phyloP scores from a whole-genome alignment of 225 moss, liverwort and hornwort species.

The Climacium dendroides region DNA sequence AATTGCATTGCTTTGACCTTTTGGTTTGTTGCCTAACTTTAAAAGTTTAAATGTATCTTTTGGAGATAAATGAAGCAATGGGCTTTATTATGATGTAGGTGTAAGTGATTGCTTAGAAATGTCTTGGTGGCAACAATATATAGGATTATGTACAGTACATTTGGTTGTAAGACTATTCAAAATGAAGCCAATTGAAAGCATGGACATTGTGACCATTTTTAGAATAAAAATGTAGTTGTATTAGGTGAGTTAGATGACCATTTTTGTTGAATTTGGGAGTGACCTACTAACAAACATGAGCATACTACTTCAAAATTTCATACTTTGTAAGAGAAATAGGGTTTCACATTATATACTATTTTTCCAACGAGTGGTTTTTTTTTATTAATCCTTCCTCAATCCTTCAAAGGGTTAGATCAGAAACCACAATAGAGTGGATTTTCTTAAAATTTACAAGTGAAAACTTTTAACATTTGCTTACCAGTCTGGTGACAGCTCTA shows the following conservation, averaged over 20 bases:
- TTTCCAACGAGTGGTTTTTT: not conserved
- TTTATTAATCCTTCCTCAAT: not conserved
- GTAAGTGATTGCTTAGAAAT: not conserved
- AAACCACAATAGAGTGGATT: not conserved
- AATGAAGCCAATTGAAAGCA: accelerated
- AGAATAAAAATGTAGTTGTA: not conserved
- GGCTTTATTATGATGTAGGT: accelerated
- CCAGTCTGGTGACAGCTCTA: too few relatives aligned
- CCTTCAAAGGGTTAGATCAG: not conserved
- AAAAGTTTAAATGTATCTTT: not conserved
- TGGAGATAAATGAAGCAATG: not conserved
- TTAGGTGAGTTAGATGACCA: not conserved
- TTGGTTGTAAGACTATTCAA: not conserved
- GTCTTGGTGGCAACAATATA: not conserved
- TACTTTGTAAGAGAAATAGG: not conserved
- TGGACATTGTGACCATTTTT: not conserved
- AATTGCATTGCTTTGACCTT: not conserved
- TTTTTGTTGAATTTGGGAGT: not conserved
- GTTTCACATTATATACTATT: not conserved
- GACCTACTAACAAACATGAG: not conserved
- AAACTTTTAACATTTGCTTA: not conserved
- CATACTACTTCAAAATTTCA: not conserved
- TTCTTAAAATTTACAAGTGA: not conserved
- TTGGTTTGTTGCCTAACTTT: not conserved
- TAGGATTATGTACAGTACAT: too few relatives aligned